Conservation (phyloP, 2,329 filamentous ascomycete species). For the Mariannaea elegans region DNA sequence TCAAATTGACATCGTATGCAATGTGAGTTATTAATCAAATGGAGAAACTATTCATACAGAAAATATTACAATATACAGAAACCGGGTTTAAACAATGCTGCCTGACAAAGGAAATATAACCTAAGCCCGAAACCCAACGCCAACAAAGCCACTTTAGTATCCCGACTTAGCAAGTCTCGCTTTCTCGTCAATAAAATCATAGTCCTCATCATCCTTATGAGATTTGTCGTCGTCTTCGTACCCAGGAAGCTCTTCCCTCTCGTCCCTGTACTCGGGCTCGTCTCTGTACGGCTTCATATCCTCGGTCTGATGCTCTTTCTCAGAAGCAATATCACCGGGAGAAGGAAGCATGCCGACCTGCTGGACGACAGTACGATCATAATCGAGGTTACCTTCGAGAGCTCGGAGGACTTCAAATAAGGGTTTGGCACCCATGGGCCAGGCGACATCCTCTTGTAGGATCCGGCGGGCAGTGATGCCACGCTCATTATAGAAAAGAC, state of each 20-base stretch:
- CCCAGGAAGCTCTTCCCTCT: conserved; percentile 31
- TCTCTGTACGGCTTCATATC: conserved; percentile 21
- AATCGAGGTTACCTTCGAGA: conserved; percentile 46
- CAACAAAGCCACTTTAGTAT: conserved; percentile 20
- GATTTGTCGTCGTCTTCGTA: conserved; percentile 31
- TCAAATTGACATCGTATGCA: no score
- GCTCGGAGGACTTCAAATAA: conserved; percentile 51
- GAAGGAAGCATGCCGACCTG: conserved; percentile 36
- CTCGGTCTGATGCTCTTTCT: conserved; percentile 39
- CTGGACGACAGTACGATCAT: conserved; percentile 40
- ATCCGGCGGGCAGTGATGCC: conserved; percentile 50
- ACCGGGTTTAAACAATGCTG: neutral
- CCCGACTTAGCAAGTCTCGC: conserved; percentile 37
- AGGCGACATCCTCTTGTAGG: conserved; percentile 48
- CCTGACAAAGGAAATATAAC: conserved; percentile 5
- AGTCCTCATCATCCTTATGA: conserved; percentile 25
- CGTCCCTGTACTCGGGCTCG: conserved; percentile 9
- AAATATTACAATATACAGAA: no score
- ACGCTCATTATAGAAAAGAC: conserved; percentile 75
- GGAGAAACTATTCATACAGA: no score
- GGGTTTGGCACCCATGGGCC: conserved; percentile 50
- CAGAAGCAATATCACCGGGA: conserved; percentile 31
- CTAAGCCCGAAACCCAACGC: neutral
- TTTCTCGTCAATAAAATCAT: conserved; percentile 37
- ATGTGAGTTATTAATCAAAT: no score